These are phyloP conservation scores for Erythrobasidium yunnanense DNA, from an alignment of 768 basidiomycete species.

Conservation along the genomic window DNA sequence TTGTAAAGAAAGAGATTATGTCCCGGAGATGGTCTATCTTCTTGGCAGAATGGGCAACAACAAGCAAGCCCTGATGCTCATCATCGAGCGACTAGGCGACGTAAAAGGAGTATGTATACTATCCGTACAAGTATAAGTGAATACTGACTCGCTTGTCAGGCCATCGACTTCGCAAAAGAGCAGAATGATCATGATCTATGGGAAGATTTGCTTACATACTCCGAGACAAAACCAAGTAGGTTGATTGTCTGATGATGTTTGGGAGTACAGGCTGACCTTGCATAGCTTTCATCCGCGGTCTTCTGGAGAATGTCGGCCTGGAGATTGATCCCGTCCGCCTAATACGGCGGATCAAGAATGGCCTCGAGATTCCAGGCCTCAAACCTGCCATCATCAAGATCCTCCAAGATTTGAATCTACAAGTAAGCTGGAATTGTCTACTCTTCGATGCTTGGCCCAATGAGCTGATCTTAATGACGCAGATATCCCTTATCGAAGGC, in stretches of 20 bases:
- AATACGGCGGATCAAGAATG: constrained; percentile 88
- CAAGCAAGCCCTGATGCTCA: constrained; percentile 81
- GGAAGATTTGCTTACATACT: constrained; percentile 90
- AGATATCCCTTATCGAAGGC: constrained; percentile 82
- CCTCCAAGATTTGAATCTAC: constrained; percentile 86
- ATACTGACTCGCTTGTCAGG: constrained; percentile 46
- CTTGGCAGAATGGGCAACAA: constrained; percentile 97
- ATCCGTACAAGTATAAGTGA: background rate
- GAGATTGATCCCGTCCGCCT: constrained; percentile 91
- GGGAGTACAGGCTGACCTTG: no score
- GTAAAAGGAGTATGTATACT: constrained; percentile 59
- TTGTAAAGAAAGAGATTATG: constrained; percentile 72
- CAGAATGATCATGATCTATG: constrained; percentile 93
- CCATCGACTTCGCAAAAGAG: constrained; percentile 96
- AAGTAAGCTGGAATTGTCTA: constrained; percentile 41
- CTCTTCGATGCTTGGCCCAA: background rate
- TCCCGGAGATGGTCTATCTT: constrained; percentile 93
- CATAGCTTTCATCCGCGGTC: constrained; percentile 86
- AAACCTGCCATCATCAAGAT: constrained; percentile 94
- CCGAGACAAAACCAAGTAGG: constrained; percentile 79
- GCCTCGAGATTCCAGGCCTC: constrained; percentile 87
- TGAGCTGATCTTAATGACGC: background rate
- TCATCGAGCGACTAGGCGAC: constrained; percentile 87
- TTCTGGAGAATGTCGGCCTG: constrained; percentile 89
- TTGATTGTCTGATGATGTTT: constrained; percentile 7